Evolutionary conservation across 2,329 filamentous ascomycete genomes (phyloP).

Genomic region (Colletotrichum lupini): DNA sequence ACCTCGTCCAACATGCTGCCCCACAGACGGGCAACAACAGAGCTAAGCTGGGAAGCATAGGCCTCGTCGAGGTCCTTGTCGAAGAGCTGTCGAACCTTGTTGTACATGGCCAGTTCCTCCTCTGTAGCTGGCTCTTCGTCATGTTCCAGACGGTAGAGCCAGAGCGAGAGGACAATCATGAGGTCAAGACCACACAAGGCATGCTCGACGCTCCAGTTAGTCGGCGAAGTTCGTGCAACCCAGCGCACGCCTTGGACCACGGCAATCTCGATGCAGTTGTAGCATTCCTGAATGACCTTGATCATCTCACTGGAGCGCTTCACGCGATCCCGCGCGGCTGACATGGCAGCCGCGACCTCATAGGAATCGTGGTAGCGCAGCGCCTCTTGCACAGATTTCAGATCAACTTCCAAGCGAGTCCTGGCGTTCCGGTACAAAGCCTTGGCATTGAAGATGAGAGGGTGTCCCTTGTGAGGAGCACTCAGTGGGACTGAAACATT

Average conservation of each 20-base stretch:
- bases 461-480: slow-evolving; percentile 95
- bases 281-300: slow-evolving; percentile 97
- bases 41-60: slow-evolving; percentile 87
- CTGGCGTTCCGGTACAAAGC: slow-evolving; percentile 96
- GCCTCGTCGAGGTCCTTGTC: slow-evolving; percentile 89
- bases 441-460: slow-evolving; percentile 97
- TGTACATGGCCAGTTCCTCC: slow-evolving; percentile 89
- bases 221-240: slow-evolving; percentile 97
- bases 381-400: slow-evolving; percentile 96
- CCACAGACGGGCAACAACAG: slow-evolving; percentile 95
- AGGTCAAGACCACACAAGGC: slow-evolving; percentile 95
- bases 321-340: slow-evolving; percentile 90
- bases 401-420: slow-evolving; percentile 90
- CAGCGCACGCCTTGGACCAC: slow-evolving; percentile 94
- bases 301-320: slow-evolving; percentile 98
- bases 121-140: slow-evolving; percentile 91
- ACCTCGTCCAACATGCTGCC: slow-evolving; percentile 98
- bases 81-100: slow-evolving; percentile 90
- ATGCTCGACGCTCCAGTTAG: slow-evolving; percentile 99
- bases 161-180: slow-evolving; percentile 97
- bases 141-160: slow-evolving; percentile 99
- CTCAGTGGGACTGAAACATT: slow-evolving; percentile 88
- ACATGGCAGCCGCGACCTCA: slow-evolving; percentile 97
- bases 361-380: slow-evolving; percentile 97
- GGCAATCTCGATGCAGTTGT: slow-evolving; percentile 96